Percentiles rank a stretch among this genome's conserved stretches.
Evolutionary conservation across 805 yeast genomes (phyloP).

Genomic region (Metschnikowia corniflorae): DNA sequence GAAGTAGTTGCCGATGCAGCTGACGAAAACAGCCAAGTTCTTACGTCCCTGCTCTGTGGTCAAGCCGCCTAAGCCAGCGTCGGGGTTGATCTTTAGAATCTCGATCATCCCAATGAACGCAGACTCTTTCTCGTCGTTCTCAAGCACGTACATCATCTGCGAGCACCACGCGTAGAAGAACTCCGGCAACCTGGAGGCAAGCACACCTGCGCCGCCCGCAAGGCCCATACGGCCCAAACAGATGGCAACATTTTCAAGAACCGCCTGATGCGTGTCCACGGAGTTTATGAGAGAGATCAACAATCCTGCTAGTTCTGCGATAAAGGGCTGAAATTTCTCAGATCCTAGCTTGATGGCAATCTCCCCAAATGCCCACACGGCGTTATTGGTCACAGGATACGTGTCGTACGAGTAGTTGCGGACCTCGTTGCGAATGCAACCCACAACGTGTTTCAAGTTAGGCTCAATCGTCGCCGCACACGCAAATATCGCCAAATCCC

Average conservation of each 20-base stretch:
- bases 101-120: slow-evolving; percentile 82
- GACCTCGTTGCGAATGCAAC: slow-evolving; percentile 68
- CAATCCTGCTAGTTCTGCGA: slow-evolving; percentile 50
- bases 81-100: slow-evolving; percentile 63
- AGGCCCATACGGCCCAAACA: slow-evolving; percentile 82
- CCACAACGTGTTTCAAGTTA: slow-evolving; percentile 49
- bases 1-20: slow-evolving; percentile 54
- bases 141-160: slow-evolving; percentile 62
- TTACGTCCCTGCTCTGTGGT: slow-evolving; percentile 43
- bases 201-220: slow-evolving; percentile 47
- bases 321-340: slow-evolving; percentile 47
- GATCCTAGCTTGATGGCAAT: slow-evolving; percentile 57
- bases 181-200: slow-evolving; percentile 54
- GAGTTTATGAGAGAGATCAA: slow-evolving; percentile 59
- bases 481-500: slow-evolving; percentile 75
- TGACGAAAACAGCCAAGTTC: slow-evolving; percentile 51
- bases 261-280: slow-evolving; percentile 54
- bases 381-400: slow-evolving; percentile 75
- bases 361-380: slow-evolving; percentile 93
- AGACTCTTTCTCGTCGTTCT: slow-evolving; percentile 84
- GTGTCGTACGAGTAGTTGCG: slow-evolving; percentile 48
- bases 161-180: slow-evolving; percentile 69
- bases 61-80: slow-evolving; percentile 48
- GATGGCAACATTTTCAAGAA: slow-evolving; percentile 83
- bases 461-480: slow-evolving; percentile 46